These are phyloP conservation scores for Colletotrichum plurivorum DNA, from an alignment of 2,329 filamentous ascomycete species.

Conservation along the genomic window DNA sequence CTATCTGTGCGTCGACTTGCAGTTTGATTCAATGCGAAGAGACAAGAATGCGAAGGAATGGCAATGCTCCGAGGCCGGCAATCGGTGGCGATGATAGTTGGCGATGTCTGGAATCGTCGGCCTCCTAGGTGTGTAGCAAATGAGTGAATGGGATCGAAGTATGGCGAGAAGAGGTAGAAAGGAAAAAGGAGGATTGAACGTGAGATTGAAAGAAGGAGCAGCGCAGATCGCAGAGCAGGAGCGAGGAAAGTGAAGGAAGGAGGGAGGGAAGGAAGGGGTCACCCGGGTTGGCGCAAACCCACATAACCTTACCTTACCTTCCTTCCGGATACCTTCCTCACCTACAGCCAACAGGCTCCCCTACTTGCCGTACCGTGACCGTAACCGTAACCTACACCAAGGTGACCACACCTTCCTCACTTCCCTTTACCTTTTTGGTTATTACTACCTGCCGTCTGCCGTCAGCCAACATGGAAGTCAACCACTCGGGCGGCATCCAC, in stretches of 20 bases:
- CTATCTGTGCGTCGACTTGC: constrained; percentile 1
- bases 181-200: background rate
- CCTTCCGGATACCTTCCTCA: no score
- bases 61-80: background rate
- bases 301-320: background rate
- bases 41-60: background rate
- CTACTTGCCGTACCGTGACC: no score
- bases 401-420: background rate
- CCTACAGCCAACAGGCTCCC: no score
- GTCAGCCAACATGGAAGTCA: background rate
- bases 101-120: constrained; percentile 3
- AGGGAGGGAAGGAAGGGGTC: constrained; percentile 29
- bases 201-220: constrained; percentile 14
- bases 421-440: background rate
- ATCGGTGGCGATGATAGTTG: background rate
- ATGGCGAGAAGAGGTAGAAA: constrained; percentile 4
- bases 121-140: constrained; percentile 10
- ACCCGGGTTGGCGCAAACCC: constrained; percentile 24
- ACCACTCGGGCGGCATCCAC: constrained; percentile 6
- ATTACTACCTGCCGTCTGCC: background rate
- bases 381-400: background rate
- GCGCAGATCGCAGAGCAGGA: background rate
- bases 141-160: constrained; percentile 13
- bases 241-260: background rate
- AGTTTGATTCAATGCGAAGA: background rate